Evolutionary conservation across 805 yeast species (phyloP).

Genomic region (Metschnikowia cubensis): DNA sequence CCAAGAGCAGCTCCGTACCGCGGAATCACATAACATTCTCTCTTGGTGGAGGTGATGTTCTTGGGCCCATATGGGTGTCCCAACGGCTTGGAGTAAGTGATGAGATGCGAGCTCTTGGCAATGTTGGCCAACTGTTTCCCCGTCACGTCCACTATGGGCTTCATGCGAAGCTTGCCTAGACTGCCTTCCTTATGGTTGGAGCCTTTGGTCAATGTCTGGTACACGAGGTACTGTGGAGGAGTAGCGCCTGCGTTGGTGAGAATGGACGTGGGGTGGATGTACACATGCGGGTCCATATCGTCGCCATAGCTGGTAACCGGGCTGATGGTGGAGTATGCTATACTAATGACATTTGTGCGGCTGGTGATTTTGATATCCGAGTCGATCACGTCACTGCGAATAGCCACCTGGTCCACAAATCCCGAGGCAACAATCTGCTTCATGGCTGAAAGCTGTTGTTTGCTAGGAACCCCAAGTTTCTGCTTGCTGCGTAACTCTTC

Average conservation of each 20-base stretch:
- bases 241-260: conserved; percentile 54
- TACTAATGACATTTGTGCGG: conserved; percentile 50
- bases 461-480: conserved; percentile 63
- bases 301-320: conserved; percentile 37
- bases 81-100: conserved; percentile 86
- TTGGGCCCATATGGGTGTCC: conserved; percentile 89
- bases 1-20: conserved; percentile 83
- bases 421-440: conserved; percentile 94
- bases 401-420: conserved; percentile 84
- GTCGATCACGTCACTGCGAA: conserved; percentile 71
- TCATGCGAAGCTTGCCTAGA: conserved; percentile 54
- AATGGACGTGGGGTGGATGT: conserved; percentile 76
- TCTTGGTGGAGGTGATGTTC: conserved; percentile 54
- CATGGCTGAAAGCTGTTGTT: conserved; percentile 66
- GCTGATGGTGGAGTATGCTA: conserved; percentile 63
- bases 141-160: conserved; percentile 68
- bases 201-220: conserved; percentile 59
- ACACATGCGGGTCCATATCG: conserved; percentile 53
- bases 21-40: conserved; percentile 90
- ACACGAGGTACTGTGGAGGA: conserved; percentile 80
- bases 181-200: conserved; percentile 42
- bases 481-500: conserved; percentile 31
- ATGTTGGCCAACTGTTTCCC: conserved; percentile 76
- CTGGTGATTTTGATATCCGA: conserved; percentile 59
- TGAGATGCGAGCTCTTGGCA: conserved; percentile 64